Evolutionary conservation across 768 basidiomycete genomes (phyloP).

Genomic region (Lanmaoa rubissima): DNA sequence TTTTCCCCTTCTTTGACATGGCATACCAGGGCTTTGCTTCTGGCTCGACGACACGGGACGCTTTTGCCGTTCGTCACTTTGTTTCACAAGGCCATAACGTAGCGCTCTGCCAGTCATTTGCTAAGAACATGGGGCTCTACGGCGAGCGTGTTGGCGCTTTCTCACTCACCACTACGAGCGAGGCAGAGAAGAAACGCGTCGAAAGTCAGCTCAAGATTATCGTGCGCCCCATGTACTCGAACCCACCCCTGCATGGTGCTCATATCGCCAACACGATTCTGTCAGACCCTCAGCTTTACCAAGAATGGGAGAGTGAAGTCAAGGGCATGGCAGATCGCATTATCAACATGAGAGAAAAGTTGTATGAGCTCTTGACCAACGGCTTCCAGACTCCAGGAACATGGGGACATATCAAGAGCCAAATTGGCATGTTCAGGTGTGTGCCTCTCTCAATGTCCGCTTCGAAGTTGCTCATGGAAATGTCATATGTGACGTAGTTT

Average conservation of each 20-base stretch:
- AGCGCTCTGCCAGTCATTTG: constrained; percentile 92
- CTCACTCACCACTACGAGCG: constrained; percentile 68
- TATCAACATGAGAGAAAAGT: constrained; percentile 84
- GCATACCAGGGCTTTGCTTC: constrained; percentile 99
- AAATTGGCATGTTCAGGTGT: constrained; percentile 98
- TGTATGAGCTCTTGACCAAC: constrained; percentile 75
- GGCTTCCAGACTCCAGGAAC: constrained; percentile 87
- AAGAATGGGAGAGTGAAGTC: constrained; percentile 89
- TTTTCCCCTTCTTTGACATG: constrained; percentile 99
- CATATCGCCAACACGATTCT: constrained; percentile 85
- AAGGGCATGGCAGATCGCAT: constrained; percentile 96
- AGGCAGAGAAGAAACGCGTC: constrained; percentile 80
- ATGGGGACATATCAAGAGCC: constrained; percentile 93
- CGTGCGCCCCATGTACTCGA: constrained; percentile 96
- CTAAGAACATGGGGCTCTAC: constrained; percentile 99
- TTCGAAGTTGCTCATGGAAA: background rate
- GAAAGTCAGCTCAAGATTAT: constrained; percentile 95
- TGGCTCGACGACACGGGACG: constrained; percentile 85
- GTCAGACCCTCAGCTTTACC: constrained; percentile 67
- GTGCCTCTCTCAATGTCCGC: constrained; percentile 16
- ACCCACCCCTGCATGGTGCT: constrained; percentile 91
- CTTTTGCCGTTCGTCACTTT: constrained; percentile 94
- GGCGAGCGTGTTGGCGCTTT: constrained; percentile 98
- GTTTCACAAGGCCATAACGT: constrained; percentile 87
- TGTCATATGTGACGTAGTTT: constrained; percentile 50